These are phyloP conservation scores for Suillus fuscotomentosus DNA, from an alignment of 768 basidiomycete genomes.

Conservation along the genomic window DNA sequence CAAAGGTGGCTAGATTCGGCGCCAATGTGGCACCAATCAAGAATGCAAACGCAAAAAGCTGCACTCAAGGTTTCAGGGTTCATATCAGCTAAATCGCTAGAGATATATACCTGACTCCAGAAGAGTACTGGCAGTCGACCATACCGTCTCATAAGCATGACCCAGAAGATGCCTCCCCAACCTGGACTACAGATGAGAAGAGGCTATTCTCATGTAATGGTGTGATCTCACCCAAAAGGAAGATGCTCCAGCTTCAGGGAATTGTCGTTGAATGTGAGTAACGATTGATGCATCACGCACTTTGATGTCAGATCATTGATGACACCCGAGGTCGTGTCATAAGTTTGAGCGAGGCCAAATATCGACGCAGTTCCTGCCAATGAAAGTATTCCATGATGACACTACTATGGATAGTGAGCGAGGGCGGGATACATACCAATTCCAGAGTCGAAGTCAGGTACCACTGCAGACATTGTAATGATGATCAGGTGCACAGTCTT, in stretches of 20 bases:
- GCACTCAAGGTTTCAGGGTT: neutral
- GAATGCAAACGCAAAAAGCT: slow-evolving; percentile 45
- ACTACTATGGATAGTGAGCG: neutral
- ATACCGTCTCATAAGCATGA: slow-evolving; percentile 30
- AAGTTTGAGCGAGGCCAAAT: slow-evolving; percentile 47
- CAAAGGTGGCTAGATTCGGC: slow-evolving; percentile 45
- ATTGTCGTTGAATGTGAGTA: slow-evolving; percentile 3
- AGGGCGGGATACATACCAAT: slow-evolving; percentile 34
- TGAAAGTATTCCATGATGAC: neutral
- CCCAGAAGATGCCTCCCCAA: slow-evolving; percentile 30
- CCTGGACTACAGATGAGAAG: slow-evolving; percentile 12
- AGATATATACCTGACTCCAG: slow-evolving; percentile 23
- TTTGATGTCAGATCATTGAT: slow-evolving; percentile 54
- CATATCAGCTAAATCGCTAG: neutral
- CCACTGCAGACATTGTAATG: slow-evolving; percentile 49
- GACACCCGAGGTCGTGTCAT: slow-evolving; percentile 41
- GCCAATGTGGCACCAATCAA: slow-evolving; percentile 53
- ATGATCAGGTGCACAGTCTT: slow-evolving; percentile 48
- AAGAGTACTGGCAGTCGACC: slow-evolving; percentile 30
- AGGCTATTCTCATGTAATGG: neutral
- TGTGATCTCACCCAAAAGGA: slow-evolving; percentile 37
- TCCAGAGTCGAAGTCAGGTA: slow-evolving; percentile 55
- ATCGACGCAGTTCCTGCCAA: slow-evolving; percentile 47
- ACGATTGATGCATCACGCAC: slow-evolving; percentile 9
- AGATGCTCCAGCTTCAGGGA: slow-evolving; percentile 43